Conservation (phyloP, 257 asterid species). For the Oldenlandia corymbosa region DNA sequence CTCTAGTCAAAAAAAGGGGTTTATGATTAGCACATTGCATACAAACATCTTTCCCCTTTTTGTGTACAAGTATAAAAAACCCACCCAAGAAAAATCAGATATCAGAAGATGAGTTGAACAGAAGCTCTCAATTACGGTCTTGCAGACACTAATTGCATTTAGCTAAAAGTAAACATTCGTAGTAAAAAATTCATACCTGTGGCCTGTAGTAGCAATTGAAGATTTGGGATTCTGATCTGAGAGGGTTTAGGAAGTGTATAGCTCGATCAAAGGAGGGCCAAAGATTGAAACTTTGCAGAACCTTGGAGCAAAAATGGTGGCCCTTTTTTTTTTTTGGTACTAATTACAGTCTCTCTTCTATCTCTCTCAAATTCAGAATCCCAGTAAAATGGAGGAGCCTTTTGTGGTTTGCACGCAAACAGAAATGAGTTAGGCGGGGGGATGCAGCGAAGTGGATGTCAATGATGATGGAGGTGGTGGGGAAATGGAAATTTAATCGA, state of each 20-base stretch:
- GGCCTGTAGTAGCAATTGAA: background rate
- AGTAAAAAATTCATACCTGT: slow-evolving; percentile 8
- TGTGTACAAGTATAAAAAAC: background rate
- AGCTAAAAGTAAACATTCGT: background rate
- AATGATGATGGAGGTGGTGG: background rate
- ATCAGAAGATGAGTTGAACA: background rate
- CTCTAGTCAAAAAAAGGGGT: background rate
- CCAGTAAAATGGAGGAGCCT: background rate
- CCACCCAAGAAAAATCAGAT: background rate
- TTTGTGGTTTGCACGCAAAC: background rate
- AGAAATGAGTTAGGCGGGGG: background rate
- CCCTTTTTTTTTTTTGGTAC: background rate
- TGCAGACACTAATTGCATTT: background rate
- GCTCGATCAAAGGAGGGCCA: background rate
- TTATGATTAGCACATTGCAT: background rate
- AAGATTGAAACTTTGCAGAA: background rate
- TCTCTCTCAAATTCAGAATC: background rate
- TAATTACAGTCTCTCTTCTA: too few relatives aligned
- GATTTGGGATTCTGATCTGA: slow-evolving; percentile 9
- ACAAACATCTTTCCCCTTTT: background rate
- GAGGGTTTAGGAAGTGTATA: background rate
- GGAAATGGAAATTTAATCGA: background rate
- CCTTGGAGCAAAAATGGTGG: background rate
- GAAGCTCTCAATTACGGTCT: background rate
- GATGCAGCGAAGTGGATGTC: slow-evolving; percentile 12